Conservation (phyloP, 78 protist genomes). For the Dictyostelium capitatum region DNA sequence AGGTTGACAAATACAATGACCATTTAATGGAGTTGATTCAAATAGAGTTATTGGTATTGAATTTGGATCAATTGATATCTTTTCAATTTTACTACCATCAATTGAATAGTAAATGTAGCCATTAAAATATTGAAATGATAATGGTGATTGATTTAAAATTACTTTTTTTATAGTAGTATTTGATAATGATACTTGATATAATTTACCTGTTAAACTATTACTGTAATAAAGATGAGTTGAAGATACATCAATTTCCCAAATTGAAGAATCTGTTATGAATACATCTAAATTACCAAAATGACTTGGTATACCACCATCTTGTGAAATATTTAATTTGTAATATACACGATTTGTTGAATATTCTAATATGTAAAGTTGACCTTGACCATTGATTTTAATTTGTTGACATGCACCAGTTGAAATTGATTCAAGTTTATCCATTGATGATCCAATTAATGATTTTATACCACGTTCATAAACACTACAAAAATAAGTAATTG, state of each 20-base stretch:
- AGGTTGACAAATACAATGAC: too few relatives aligned
- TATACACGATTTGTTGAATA: not conserved
- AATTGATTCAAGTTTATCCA: not conserved
- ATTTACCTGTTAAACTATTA: not conserved
- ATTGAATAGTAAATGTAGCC: constrained; percentile 13
- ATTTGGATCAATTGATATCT: not conserved
- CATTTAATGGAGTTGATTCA: too few relatives aligned
- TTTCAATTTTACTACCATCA: not conserved
- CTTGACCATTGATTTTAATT: not conserved
- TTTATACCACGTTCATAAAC: constrained; percentile 14
- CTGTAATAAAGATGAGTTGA: constrained; percentile 3
- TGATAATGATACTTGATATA: not conserved
- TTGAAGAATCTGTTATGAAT: not conserved
- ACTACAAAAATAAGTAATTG: constrained; percentile 4
- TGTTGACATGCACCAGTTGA: constrained; percentile 12
- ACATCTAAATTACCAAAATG: not conserved
- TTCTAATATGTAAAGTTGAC: not conserved
- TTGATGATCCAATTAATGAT: not conserved
- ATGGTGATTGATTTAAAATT: not conserved
- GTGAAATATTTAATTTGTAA: not conserved
- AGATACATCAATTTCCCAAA: not conserved
- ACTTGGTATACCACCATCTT: not conserved
- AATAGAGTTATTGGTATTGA: too few relatives aligned
- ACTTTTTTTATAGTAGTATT: not conserved
- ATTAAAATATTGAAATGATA: not conserved